Evolutionary conservation across 306 rosid species (phyloP).

Genomic region (Malus sylvestris): DNA sequence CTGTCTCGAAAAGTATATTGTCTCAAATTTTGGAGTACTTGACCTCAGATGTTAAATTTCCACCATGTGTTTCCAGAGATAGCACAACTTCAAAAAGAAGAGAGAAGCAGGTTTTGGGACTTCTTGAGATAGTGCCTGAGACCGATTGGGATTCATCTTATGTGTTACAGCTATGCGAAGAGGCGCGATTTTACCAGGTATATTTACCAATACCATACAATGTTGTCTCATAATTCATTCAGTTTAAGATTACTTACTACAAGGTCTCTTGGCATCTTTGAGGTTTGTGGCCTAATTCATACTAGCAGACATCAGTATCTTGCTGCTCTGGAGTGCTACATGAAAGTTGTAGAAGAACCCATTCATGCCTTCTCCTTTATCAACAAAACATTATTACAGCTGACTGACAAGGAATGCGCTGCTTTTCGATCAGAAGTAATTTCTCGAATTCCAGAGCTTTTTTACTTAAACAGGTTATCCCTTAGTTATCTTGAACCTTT

Average conservation of each 20-base stretch:
- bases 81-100: conserved; percentile 44
- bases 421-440: conserved; percentile 60
- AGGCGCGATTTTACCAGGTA: conserved; percentile 76
- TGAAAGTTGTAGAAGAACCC: conserved; percentile 81
- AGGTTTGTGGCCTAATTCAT: conserved; percentile 95
- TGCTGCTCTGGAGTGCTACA: conserved; percentile 84
- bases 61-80: conserved; percentile 24
- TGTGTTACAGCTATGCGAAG: conserved; percentile 69
- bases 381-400: conserved; percentile 48
- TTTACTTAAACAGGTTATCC: conserved; percentile 66
- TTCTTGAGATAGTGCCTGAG: conserved; percentile 70
- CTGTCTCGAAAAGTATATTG: conserved; percentile 56
- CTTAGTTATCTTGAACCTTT: conserved; percentile 1
- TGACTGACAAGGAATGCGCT: conserved; percentile 35
- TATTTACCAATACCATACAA: conserved; percentile 3
- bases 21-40: conserved; percentile 69
- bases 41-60: conserved; percentile 44
- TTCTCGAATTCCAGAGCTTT: conserved; percentile 65
- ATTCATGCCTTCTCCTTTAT: conserved; percentile 85
- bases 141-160: conserved; percentile 72
- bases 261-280: conserved; percentile 10
- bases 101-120: conserved; percentile 88
- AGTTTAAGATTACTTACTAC: conserved; percentile 15
- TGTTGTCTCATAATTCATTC: conserved; percentile 16
- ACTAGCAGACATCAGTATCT: conserved; percentile 55